Base-by-base conservation (phyloP, 768 basidiomycete species). In the Multifurca ochricompacta region DNA sequence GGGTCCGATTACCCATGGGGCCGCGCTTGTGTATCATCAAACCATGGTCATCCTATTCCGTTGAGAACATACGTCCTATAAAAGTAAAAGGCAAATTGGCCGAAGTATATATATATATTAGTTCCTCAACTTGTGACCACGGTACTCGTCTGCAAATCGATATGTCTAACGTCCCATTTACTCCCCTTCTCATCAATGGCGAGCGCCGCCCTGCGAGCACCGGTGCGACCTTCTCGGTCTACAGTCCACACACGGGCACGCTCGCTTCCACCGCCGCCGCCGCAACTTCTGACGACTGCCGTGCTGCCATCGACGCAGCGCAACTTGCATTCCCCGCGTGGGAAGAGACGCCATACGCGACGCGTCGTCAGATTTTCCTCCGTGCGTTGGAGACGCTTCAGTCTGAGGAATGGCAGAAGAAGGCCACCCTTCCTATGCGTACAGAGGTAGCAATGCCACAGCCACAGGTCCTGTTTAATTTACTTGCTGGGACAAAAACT, bases 211-310 rank as follows among this genome's bases (percentile, higher is more conserved):
- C 67, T 4, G 67, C 76, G 14, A 70, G 67, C 56, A 61, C 59
- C 6, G 66, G 64, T 2, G 67, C 66, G 7, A 73, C 72, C 9
- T 82, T 77, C 60, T 70, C 77, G 44, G 72, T 80, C 18, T 63
- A 62, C 42, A 79, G 74, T 52, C 73, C 77, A 3, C 66, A 68
- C 53, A 70, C 74, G 3, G 66, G 71, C 3, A 37, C 65, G 10
- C 68, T 77, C 25, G 76, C 77, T 14, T 76, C 78, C 2, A 66
- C 60, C 25, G 68, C 73, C 4, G 76, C 76, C 2, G 71, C 78
- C 2, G 79, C 79, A 0, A 71, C 65, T 14, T 57, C 48, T 8
- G 58, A 62, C 5, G 67, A 68, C 48, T 63, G 63, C 45, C 30
- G 28, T 1, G 51, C 42, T 16, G 59, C 59, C n/a, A 60, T 60